Conservation (phyloP, 2,329 filamentous ascomycete genomes). For the Ophiostoma perfectum region DNA sequence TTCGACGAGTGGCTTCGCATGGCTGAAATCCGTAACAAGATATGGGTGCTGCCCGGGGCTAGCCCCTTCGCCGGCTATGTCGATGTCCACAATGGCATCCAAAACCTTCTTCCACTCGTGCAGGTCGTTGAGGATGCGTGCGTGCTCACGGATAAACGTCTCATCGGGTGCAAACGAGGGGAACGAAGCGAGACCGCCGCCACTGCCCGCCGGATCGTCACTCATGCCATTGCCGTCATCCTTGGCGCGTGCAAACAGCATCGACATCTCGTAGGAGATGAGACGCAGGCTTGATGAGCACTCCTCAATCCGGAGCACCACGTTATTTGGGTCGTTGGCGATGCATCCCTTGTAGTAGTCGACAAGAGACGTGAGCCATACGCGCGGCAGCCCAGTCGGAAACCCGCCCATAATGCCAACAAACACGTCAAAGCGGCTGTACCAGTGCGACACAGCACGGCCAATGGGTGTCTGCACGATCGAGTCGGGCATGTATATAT, state of each 20-base stretch:
- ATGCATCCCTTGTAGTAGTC: constrained; percentile 58
- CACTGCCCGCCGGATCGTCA: constrained; percentile 39
- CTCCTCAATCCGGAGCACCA: constrained; percentile 62
- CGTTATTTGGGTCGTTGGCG: constrained; percentile 53
- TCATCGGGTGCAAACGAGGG: constrained; percentile 46
- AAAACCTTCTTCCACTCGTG: constrained; percentile 46
- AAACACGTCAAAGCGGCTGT: constrained; percentile 80
- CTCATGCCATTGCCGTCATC: constrained; percentile 10
- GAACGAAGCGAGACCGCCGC: constrained; percentile 33
- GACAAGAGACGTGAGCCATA: constrained; percentile 68
- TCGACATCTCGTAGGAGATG: constrained; percentile 73
- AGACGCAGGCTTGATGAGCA: constrained; percentile 62
- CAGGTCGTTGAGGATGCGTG: constrained; percentile 45
- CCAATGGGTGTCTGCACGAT: constrained; percentile 65
- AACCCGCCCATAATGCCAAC: constrained; percentile 77
- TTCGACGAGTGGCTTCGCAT: constrained; percentile 46
- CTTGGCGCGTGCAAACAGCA: constrained; percentile 65
- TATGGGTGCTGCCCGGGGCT: constrained; percentile 17
- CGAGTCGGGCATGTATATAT: constrained; percentile 70
- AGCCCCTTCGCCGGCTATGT: neutral
- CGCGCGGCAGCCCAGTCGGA: constrained; percentile 63
- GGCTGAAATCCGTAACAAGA: constrained; percentile 58
- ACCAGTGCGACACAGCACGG: constrained; percentile 79
- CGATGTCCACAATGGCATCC: constrained; percentile 20
- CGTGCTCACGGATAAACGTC: constrained; percentile 60